Evolutionary conservation across 1,139 yeast genomes (phyloP).

Genomic region (Diutina ranongensis): DNA sequence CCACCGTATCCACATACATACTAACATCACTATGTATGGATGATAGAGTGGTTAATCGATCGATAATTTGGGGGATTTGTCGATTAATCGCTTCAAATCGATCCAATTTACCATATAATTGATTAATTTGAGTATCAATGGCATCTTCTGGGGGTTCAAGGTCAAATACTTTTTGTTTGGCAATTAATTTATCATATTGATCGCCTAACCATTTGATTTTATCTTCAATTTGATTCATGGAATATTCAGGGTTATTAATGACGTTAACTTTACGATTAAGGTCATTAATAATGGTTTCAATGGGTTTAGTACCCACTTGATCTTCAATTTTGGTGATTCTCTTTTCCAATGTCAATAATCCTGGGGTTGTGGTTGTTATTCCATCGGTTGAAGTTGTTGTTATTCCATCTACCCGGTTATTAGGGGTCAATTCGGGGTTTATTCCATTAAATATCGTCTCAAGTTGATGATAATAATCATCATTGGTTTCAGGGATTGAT

Average conservation of each 20-base stretch:
- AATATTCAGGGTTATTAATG: conserved; percentile 15
- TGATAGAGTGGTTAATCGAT: conserved; percentile 33
- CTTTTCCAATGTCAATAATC: conserved; percentile 13
- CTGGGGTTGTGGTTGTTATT: neutral
- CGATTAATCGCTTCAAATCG: conserved; percentile 22
- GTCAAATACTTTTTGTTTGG: conserved; percentile 10
- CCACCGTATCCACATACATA: conserved; percentile 17
- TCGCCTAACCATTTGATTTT: conserved; percentile 13
- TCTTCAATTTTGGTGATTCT: conserved; percentile 16
- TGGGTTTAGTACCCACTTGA: conserved; percentile 14
- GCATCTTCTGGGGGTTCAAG: conserved; percentile 6
- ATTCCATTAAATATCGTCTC: neutral
- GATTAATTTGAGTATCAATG: conserved; percentile 21
- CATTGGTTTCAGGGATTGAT: neutral
- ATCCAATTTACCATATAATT: conserved; percentile 25
- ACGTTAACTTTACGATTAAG: conserved; percentile 26
- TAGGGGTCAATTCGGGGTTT: neutral
- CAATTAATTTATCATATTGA: conserved; percentile 12
- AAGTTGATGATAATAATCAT: neutral
- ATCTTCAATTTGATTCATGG: conserved; percentile 13
- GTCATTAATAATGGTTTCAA: conserved; percentile 20
- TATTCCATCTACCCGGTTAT: neutral
- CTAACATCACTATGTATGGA: conserved; percentile 31
- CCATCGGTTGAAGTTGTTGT: neutral
- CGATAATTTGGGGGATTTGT: conserved; percentile 28